Percentiles rank a stretch among this genome's conserved stretches.
phyloP scores from a whole-genome alignment of 2,329 filamentous ascomycete genomes.

The Fusarium graminum region DNA sequence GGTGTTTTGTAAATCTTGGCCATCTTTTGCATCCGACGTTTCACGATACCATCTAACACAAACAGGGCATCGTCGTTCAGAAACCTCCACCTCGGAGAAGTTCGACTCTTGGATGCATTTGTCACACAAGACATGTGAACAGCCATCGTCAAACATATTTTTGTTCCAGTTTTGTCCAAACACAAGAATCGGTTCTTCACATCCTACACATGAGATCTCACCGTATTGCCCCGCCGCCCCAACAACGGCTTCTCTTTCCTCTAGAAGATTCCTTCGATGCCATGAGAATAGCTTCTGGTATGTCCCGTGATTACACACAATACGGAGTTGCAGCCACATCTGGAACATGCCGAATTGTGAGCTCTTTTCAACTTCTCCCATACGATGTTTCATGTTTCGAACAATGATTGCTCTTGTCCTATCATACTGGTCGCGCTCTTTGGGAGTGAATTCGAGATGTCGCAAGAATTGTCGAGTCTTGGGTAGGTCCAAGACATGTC shows the following conservation, averaged over 20 bases:
- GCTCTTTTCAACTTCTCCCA: slow-evolving; percentile 13
- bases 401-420: background rate
- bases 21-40: rapidly evolving
- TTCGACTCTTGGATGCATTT: slow-evolving; percentile 12
- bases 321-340: slow-evolving; percentile 12
- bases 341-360: slow-evolving; percentile 19
- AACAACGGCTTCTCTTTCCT: slow-evolving; percentile 8
- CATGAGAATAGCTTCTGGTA: slow-evolving; percentile 16
- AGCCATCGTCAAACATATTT: slow-evolving; percentile 1
- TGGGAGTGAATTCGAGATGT: background rate
- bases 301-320: slow-evolving; percentile 12
- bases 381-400: slow-evolving; percentile 11
- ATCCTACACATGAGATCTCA: slow-evolving; percentile 7
- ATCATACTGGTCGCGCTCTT: slow-evolving; percentile 7
- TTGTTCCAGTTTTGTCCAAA: background rate
- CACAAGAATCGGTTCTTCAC: slow-evolving; percentile 8
- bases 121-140: slow-evolving; percentile 1
- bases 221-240: background rate
- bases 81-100: rapidly evolving
- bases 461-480: background rate
- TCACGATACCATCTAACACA: slow-evolving; percentile 16
- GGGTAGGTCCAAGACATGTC: slow-evolving; percentile 5
- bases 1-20: rapidly evolving
- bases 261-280: background rate
- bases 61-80: background rate